These are phyloP conservation scores for Naegleria lovaniensis DNA, from an alignment of 208 protist genomes.

Conservation along the genomic window DNA sequence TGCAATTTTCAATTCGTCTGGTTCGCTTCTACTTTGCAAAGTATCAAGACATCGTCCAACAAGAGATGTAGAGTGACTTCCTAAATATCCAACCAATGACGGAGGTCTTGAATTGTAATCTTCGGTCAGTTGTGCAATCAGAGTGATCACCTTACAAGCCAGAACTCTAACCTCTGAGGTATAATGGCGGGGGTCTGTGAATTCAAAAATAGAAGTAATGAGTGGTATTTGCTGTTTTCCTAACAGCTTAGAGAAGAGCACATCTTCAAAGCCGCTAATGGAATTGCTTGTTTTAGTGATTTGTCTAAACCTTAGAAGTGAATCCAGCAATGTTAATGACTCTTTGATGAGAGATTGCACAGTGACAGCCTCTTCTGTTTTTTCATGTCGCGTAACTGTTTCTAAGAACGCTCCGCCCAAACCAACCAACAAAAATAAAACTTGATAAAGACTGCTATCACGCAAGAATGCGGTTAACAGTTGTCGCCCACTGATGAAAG, in stretches of 20 bases:
- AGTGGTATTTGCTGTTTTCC: constrained; percentile 7
- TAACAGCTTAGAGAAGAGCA: background rate
- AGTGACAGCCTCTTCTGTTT: background rate
- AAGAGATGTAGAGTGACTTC: background rate
- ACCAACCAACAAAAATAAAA: constrained; percentile 14
- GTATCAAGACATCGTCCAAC: background rate
- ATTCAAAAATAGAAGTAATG: constrained; percentile 1
- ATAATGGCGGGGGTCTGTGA: background rate
- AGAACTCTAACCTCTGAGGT: background rate
- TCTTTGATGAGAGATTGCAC: background rate
- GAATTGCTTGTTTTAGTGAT: background rate
- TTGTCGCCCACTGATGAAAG: background rate
- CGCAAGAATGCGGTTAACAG: background rate
- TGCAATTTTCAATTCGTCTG: constrained; percentile 4
- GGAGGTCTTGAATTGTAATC: background rate
- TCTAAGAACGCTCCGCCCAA: background rate
- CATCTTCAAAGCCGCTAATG: background rate
- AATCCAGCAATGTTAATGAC: background rate
- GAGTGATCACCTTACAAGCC: background rate
- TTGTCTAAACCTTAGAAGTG: background rate
- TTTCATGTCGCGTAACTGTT: background rate
- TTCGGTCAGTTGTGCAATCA: background rate
- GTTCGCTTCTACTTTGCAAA: background rate
- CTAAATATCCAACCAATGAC: constrained; percentile 1
- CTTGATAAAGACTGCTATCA: constrained; percentile 10